Base-by-base conservation (phyloP, 2,329 filamentous ascomycete genomes). In the Seiridium unicorne region DNA sequence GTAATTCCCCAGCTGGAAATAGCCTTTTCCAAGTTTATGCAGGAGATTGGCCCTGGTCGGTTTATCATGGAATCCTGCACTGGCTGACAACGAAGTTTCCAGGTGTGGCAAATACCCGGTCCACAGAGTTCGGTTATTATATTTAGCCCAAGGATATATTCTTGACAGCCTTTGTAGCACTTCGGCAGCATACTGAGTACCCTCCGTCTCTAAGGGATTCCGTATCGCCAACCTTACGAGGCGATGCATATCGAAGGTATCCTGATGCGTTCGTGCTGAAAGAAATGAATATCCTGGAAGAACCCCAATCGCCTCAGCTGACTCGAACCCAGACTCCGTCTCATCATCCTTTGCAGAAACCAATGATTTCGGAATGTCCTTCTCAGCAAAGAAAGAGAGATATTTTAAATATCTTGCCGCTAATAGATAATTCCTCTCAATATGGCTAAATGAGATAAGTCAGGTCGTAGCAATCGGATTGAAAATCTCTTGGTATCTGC, bases 391-490 rank as follows among this genome's bases (percentile, higher is more conserved):
- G 13, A 51, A 51, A 38, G 34, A 58, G 4, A 74, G 68, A 44
- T 69, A 72, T 11, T 55, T 61, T 0, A 74, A 62, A 42, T 70
- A 73, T 4, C 69, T 8, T 11, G 62, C 66, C 3, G 73, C 70
- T 2, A 70, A 64, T 3, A 60, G 58, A 5, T 65, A 46, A 32
- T 70, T 51, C 34, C 59, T 36, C 10, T 26, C 58, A 9, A 75
- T 72, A 3, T 74, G 64, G 1, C 61, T 9, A 55, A 74, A 75
- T 0, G 72, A 73, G 2, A 74, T 68, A 3, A 71, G 63, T 72
- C 69, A 75, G 2, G 72, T 75, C 3, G 65, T 67, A 2, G 68
- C 67, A 1, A 75, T 59, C 0, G 70, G 64, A 48, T 73, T 73
- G 31, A 59, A 13, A 9, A 57, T 64, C 2, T 34, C 55, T 3